Conservation (phyloP, 1,284 basidiomycete genomes). For the Irpex lacteus region DNA sequence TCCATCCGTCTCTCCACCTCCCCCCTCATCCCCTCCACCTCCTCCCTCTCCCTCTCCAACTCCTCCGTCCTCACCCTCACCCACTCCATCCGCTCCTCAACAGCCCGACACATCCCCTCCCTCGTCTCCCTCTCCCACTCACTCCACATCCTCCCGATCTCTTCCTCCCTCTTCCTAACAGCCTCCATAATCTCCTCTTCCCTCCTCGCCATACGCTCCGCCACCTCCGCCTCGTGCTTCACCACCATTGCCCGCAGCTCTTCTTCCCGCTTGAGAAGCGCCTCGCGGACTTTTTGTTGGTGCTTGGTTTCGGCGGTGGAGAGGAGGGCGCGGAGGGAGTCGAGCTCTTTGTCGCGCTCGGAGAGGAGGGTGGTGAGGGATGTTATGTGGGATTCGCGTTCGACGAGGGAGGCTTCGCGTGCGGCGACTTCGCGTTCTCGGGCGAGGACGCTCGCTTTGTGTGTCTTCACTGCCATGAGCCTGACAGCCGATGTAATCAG, state of each 20-base stretch:
- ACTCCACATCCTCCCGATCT: slow-evolving; percentile 50
- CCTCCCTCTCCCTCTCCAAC: slow-evolving; percentile 47
- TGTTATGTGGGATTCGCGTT: slow-evolving; percentile 51
- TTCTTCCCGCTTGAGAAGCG: slow-evolving; percentile 61
- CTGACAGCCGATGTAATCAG: slow-evolving; percentile 31
- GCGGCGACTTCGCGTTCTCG: slow-evolving; percentile 67
- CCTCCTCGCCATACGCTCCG: slow-evolving; percentile 61
- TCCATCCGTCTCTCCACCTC: slow-evolving; percentile 47
- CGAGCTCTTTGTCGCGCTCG: slow-evolving; percentile 60
- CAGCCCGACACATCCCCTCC: slow-evolving; percentile 43
- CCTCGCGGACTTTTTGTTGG: slow-evolving; percentile 56
- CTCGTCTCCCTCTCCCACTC: slow-evolving; percentile 54
- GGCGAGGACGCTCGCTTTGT: slow-evolving; percentile 48
- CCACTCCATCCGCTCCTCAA: slow-evolving; percentile 55
- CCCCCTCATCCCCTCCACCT: slow-evolving; percentile 40
- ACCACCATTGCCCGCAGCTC: slow-evolving; percentile 65
- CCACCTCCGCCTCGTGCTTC: slow-evolving; percentile 69
- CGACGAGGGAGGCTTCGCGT: slow-evolving; percentile 52
- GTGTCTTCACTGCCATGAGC: slow-evolving; percentile 58
- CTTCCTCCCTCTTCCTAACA: slow-evolving; percentile 42
- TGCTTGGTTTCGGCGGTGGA: slow-evolving; percentile 37
- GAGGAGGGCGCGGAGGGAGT: slow-evolving; percentile 43
- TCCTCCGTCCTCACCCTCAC: slow-evolving; percentile 49
- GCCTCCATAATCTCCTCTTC: slow-evolving; percentile 66
- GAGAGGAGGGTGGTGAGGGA: slow-evolving; percentile 34